Evolutionary conservation across 2,329 filamentous ascomycete species (phyloP).

Genomic region (Hortaea sp.): DNA sequence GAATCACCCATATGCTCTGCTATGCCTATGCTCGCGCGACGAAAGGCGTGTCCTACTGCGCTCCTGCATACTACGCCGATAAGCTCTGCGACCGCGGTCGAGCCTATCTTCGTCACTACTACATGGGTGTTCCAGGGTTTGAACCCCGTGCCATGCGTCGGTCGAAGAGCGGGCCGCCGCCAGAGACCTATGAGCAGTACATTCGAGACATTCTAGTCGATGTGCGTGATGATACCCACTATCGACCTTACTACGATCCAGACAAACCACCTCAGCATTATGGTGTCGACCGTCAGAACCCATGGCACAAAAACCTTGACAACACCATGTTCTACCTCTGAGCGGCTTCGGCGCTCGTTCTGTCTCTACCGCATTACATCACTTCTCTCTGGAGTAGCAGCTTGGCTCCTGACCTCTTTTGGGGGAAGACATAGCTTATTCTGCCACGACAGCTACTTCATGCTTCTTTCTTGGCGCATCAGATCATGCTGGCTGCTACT

Average conservation of each 20-base stretch:
- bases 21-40: slow-evolving; percentile 24
- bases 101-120: slow-evolving; percentile 7
- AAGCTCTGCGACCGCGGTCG: slow-evolving; percentile 27
- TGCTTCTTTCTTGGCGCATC: too few species aligned
- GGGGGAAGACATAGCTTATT: too few species aligned
- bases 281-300: neutral
- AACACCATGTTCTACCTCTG: slow-evolving; percentile 15
- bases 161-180: too few species aligned
- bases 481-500: slow-evolving; percentile 3
- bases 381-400: too few species aligned
- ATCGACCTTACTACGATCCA: neutral
- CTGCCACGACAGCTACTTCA: too few species aligned
- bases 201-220: too few species aligned
- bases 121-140: too few species aligned
- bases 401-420: too few species aligned
- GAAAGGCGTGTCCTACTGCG: slow-evolving; percentile 21
- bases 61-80: slow-evolving; percentile 30
- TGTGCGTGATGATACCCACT: too few species aligned
- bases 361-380: too few species aligned
- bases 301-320: slow-evolving; percentile 13
- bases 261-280: neutral
- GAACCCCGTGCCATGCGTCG: too few species aligned
- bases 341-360: neutral
- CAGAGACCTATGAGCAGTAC: too few species aligned
- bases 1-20: slow-evolving; percentile 17